Evolutionary conservation across 768 basidiomycete species (phyloP), one percentile per base, ranked within the genome.

Genomic region (Pholiota conissans): DNA sequence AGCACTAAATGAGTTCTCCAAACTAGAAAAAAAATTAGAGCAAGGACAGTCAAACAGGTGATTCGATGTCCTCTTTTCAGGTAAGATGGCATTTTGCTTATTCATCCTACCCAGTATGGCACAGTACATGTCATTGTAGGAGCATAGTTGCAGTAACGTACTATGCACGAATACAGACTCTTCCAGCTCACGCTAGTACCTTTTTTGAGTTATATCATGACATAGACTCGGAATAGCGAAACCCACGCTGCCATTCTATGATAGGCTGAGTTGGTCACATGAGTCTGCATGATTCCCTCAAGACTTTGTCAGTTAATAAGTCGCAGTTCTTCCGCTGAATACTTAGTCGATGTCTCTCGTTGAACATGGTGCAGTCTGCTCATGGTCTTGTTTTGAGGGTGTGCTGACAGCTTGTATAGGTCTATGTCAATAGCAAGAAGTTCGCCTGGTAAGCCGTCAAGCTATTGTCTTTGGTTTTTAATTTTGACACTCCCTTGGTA

Each of bases 1-100:
- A 47, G 91, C 96, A 0, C 67, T 92, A 60, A 84, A 87, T 59
- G 97, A 97, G 73, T 98, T 98, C 66, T 77, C 82, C 35, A 98
- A 94, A 75, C 81, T 97, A 2, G 94, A 96, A 69, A 67, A 87
- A 65, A 84, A 84, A 49, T 73, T 95, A 26, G 61, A 67, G 42
- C 69, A 76, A 35, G 75, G 82, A 61, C 69, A 76, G 49, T 71
- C 78, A 30, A 78, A 81, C 70, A 71, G 74, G 85, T 78, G 56
- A 70, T 65, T 61, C 28, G n/a, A 26, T 26, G 16, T 2, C 13
- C 28, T 28, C 22, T 34, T 48, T 58, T 24, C 32, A 53, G 47
- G 13, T 54, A n/a, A 35, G 35, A n/a, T n/a, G n/a, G n/a, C 14
- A 40, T 26, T 52, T 48, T 22, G 35, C 45, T 60, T 50, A 55